Base-by-base conservation (phyloP, 2,329 filamentous ascomycete species). In the Didymella segeticola region DNA sequence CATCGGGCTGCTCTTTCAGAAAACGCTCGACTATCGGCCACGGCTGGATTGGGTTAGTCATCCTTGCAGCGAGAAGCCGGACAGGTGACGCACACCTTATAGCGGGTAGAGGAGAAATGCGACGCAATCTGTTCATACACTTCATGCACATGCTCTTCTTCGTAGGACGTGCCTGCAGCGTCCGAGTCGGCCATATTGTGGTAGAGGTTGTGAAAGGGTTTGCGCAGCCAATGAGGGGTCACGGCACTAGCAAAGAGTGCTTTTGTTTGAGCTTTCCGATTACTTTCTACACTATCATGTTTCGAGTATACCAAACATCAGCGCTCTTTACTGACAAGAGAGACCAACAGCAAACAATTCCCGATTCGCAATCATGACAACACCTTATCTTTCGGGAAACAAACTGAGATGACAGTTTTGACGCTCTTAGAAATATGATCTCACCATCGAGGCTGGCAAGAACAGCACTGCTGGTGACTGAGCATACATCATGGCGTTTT, bases 11-110 rank as follows among this genome's bases (percentile, higher is more conserved):
- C 26, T 79, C 78, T 43, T 80, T 78, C 29, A 98, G 83, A 73
- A 97, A 98, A 29, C 80, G 80, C 58, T 92, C 85, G 50, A 98
- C 90, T 64, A 96, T 88, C 19, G 95, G 95, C 95, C 95, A 99
- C 57, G 95, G 92, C 85, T 88, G 12, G 8, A 54, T 57, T 26
- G 29, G 64, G 65, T 61, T 64, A 63, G 63, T 58, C 43, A 7
- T 23, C 15, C 29, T 26, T 33, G 51, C 45, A 43, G 54, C 31
- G 31, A 33, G 39, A 27, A 27, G 29, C 23, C 43, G 39, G 49
- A 45, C 46, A 41, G 49, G 37, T 43, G 62, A 71, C 62, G 64
- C 72, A 69, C 68, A 87, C 85, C 81, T 88, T 88, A 75, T 87
- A 87, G 60, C 86, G 84, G 19, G 90, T 93, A 14, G 88, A 86